Conservation (phyloP, 2,329 filamentous ascomycete genomes). For the Colletotrichum tropicicola region DNA sequence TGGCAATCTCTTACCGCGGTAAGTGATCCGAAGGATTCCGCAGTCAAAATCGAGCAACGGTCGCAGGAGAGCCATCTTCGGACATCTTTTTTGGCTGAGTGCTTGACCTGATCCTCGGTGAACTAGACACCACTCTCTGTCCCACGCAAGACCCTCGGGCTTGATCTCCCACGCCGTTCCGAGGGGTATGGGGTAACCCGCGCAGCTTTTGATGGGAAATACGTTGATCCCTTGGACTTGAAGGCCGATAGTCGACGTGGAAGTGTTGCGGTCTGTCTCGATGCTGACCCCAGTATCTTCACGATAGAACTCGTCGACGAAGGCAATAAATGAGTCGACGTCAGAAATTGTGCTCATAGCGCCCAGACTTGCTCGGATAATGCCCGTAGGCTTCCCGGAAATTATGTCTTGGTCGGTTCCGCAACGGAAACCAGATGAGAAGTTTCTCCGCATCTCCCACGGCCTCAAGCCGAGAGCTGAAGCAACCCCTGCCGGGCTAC, state of each 20-base stretch:
- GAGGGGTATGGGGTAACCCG: slow-evolving; percentile 75
- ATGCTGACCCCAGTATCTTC: slow-evolving; percentile 33
- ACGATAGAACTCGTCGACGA: slow-evolving; percentile 75
- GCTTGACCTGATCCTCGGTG: slow-evolving; percentile 86
- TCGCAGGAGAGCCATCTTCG: slow-evolving; percentile 84
- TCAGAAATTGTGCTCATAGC: slow-evolving; percentile 87
- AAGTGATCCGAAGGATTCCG: slow-evolving; percentile 71
- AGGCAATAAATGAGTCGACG: slow-evolving; percentile 75
- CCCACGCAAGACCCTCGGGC: slow-evolving; percentile 88
- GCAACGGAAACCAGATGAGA: slow-evolving; percentile 85
- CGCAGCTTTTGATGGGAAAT: slow-evolving; percentile 96
- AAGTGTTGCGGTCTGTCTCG: not conserved
- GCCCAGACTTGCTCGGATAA: slow-evolving; percentile 86
- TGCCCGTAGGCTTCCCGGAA: slow-evolving; percentile 85
- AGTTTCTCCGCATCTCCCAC: slow-evolving; percentile 86
- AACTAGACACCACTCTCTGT: slow-evolving; percentile 95
- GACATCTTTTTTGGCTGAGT: slow-evolving; percentile 88
- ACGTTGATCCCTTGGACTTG: slow-evolving; percentile 73
- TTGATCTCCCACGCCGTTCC: slow-evolving; percentile 77
- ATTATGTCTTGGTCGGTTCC: slow-evolving; percentile 85
- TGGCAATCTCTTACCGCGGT: slow-evolving; percentile 44
- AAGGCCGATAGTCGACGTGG: not conserved
- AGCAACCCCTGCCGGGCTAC: slow-evolving; percentile 90
- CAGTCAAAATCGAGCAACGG: slow-evolving; percentile 76
- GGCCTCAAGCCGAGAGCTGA: slow-evolving; percentile 76